Conservation (phyloP, 768 basidiomycete genomes). For the Fomitopsis pulvina region DNA sequence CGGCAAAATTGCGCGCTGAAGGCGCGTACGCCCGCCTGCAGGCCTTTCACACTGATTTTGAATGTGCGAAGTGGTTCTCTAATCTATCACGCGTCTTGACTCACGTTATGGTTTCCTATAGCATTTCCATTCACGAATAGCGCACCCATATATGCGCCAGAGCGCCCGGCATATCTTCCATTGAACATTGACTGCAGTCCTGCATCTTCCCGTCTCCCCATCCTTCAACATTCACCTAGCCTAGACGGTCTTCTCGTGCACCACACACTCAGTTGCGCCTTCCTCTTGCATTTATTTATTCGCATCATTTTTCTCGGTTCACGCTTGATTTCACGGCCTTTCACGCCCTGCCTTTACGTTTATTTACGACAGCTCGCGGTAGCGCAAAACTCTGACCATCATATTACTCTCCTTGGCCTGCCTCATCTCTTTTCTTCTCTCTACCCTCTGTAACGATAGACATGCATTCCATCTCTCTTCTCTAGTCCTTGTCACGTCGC, state of each 20-base stretch:
- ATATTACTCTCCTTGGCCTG: background rate
- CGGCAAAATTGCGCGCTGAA: background rate
- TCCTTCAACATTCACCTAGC: background rate
- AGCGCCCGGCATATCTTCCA: background rate
- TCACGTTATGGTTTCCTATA: background rate
- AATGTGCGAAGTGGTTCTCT: background rate
- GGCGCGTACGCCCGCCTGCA: background rate
- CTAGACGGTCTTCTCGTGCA: constrained; percentile 3
- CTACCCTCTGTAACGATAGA: constrained; percentile 61
- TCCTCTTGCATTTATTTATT: constrained; percentile 3
- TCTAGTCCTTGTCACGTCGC: constrained; percentile 25
- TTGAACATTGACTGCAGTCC: background rate
- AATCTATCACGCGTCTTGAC: background rate
- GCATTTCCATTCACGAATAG: background rate
- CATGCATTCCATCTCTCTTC: constrained; percentile 41
- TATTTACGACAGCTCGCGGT: background rate
- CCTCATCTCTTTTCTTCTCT: constrained; percentile 3
- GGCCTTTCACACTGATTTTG: background rate
- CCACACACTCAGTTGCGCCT: no score
- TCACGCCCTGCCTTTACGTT: constrained; percentile 7
- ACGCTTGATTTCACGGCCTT: constrained; percentile 4
- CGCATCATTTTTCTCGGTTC: background rate
- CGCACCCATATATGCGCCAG: background rate
- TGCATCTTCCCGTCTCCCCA: background rate
- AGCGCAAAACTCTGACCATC: background rate